Percentiles rank a stretch among this genome's conserved stretches.
These are phyloP conservation scores for Thymus quinquecostatus DNA, from an alignment of 257 asterid genomes.

Conservation along the genomic window DNA sequence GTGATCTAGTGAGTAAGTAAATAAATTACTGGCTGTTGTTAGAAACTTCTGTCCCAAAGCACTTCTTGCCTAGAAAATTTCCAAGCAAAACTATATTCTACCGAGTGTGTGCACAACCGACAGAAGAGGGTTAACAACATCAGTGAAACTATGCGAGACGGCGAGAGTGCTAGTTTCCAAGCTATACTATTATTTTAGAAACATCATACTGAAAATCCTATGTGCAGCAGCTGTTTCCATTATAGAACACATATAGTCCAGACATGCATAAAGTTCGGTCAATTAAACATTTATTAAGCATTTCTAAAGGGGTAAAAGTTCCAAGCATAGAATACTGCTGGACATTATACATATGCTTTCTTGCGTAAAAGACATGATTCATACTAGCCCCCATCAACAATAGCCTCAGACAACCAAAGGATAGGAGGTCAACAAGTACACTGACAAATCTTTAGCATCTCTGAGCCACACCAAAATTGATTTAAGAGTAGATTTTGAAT, in stretches of 20 bases:
- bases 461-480: conserved; percentile 19
- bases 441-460: conserved; percentile 23
- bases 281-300: conserved; percentile 1
- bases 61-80: conserved; percentile 7
- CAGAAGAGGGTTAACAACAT: conserved; percentile 1
- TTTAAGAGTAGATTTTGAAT: neutral
- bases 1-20: conserved; percentile 28
- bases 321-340: conserved; percentile 25
- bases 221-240: neutral
- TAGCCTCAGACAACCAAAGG: conserved; percentile 2
- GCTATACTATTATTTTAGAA: neutral
- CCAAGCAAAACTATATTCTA: conserved; percentile 3
- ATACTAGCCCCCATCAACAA: conserved; percentile 14
- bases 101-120: conserved; percentile 22
- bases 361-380: conserved; percentile 12
- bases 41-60: conserved; percentile 23
- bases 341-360: conserved; percentile 5
- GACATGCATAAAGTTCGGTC: conserved; percentile 17
- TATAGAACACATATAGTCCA: neutral
- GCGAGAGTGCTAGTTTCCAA: conserved; percentile 10
- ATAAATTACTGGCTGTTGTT: conserved; percentile 19
- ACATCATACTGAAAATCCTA: conserved; percentile 12
- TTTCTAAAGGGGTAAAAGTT: conserved; percentile 24
- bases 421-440: conserved; percentile 12
- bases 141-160: neutral